Percentiles rank a stretch among this genome's conserved stretches.
phyloP scores from a whole-genome alignment of 1,284 basidiomycete genomes.

The Ganoderma resinaceum region DNA sequence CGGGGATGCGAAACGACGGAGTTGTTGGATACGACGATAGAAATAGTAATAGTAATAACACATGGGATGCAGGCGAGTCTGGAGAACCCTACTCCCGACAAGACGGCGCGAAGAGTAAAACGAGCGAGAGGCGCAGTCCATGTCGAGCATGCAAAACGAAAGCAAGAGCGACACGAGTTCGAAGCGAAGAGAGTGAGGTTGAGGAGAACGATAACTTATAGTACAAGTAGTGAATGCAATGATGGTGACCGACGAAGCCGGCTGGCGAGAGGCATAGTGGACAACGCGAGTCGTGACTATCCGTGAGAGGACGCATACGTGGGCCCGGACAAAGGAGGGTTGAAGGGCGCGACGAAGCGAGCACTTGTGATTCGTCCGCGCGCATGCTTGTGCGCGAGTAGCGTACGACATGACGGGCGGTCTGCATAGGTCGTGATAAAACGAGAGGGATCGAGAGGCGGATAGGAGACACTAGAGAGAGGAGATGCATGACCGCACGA shows the following conservation, averaged over 20 bases:
- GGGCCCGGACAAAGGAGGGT: conserved; percentile 33
- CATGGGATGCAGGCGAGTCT: conserved; percentile 31
- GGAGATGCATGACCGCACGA: conserved; percentile 23
- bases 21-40: conserved; percentile 20
- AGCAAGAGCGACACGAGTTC: conserved; percentile 28
- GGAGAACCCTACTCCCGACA: conserved; percentile 27
- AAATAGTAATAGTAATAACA: conserved; percentile 32
- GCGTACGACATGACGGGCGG: conserved; percentile 14
- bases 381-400: conserved; percentile 11
- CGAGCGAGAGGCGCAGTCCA: conserved; percentile 26
- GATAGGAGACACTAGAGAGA: conserved; percentile 22
- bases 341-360: conserved; percentile 31
- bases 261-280: conserved; percentile 32
- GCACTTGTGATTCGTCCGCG: conserved; percentile 11
- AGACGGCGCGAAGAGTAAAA: conserved; percentile 29
- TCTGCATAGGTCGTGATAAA: conserved; percentile 22
- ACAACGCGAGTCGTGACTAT: conserved; percentile 31
- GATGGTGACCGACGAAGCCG: conserved; percentile 24
- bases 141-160: conserved; percentile 24
- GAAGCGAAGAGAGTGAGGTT: conserved; percentile 24
- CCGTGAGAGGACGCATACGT: conserved; percentile 28
- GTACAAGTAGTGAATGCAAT: conserved; percentile 23
- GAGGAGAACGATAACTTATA: conserved; percentile 25
- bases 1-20: background rate
- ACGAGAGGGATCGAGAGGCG: conserved; percentile 20